Conservation (phyloP, 1,284 basidiomycete genomes). For the Neolentinus lepideus region DNA sequence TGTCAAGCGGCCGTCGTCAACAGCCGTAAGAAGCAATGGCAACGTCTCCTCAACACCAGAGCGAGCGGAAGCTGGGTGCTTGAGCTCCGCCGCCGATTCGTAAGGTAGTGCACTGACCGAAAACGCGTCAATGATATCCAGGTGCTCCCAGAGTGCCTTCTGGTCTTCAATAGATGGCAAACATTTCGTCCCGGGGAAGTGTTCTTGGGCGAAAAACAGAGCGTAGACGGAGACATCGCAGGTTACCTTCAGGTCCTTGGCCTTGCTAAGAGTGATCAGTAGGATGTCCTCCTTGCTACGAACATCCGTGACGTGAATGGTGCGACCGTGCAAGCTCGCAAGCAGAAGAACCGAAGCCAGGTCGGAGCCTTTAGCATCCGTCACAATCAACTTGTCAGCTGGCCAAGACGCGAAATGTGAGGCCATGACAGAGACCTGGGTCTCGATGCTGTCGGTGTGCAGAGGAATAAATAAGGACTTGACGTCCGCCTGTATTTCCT, state of each 20-base stretch:
- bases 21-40: conserved; percentile 84
- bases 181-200: conserved; percentile 60
- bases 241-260: conserved; percentile 90
- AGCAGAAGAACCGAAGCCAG: conserved; percentile 91
- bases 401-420: conserved; percentile 92
- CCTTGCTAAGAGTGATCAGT: conserved; percentile 92
- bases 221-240: conserved; percentile 95
- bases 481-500: conserved; percentile 71
- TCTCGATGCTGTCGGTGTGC: conserved; percentile 42
- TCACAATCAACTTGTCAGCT: conserved; percentile 85
- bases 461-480: conserved; percentile 86
- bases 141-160: conserved; percentile 80
- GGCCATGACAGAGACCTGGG: conserved; percentile 62
- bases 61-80: conserved; percentile 58
- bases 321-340: conserved; percentile 86
- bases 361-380: conserved; percentile 88
- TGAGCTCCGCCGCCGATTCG: conserved; percentile 64
- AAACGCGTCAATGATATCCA: conserved; percentile 87
- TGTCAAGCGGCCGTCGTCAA: conserved; percentile 73
- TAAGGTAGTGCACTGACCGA: conserved; percentile 86
- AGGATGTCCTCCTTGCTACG: conserved; percentile 83
- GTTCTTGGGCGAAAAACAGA: conserved; percentile 82
- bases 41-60: conserved; percentile 88
- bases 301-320: conserved; percentile 93
- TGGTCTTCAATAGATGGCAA: conserved; percentile 82